Conservation (phyloP, 305 asterid species). For the Fraxinus greggii region DNA sequence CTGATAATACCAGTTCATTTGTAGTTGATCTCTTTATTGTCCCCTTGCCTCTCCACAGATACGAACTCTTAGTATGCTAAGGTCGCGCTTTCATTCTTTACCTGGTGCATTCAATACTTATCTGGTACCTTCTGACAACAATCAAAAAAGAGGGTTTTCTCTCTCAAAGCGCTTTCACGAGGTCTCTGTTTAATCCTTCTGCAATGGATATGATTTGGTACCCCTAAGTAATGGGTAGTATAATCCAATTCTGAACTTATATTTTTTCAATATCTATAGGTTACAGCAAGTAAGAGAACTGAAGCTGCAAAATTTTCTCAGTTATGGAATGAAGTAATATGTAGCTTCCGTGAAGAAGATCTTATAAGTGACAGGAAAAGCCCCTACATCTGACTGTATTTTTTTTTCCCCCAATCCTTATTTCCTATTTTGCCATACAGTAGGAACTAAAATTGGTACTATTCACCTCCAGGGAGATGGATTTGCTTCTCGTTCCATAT, state of each 20-base stretch:
- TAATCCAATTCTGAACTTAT: constrained; percentile 17
- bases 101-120: constrained; percentile 95
- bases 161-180: constrained; percentile 62
- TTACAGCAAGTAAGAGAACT: constrained; percentile 69
- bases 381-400: constrained; percentile 24
- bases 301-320: constrained; percentile 98
- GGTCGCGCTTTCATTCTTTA: constrained; percentile 94
- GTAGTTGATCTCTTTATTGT: constrained; percentile 21
- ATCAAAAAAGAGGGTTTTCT: constrained; percentile 70
- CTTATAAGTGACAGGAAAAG: constrained; percentile 89
- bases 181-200: constrained; percentile 45
- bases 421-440: constrained; percentile 1
- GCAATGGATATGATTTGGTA: constrained; percentile 25
- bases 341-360: constrained; percentile 99
- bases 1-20: constrained; percentile 15
- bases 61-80: constrained; percentile 91
- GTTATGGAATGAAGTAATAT: constrained; percentile 94
- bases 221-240: constrained; percentile 19
- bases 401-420: constrained; percentile 5
- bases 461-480: constrained; percentile 91
- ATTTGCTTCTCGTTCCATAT: constrained; percentile 95
- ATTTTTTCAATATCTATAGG: constrained; percentile 43
- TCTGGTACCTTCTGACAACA: constrained; percentile 78
- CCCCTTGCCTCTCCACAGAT: constrained; percentile 53
- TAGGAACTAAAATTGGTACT: constrained; percentile 32